Conservation (phyloP, 1,139 yeast species). For the Geotrichum candidum region DNA sequence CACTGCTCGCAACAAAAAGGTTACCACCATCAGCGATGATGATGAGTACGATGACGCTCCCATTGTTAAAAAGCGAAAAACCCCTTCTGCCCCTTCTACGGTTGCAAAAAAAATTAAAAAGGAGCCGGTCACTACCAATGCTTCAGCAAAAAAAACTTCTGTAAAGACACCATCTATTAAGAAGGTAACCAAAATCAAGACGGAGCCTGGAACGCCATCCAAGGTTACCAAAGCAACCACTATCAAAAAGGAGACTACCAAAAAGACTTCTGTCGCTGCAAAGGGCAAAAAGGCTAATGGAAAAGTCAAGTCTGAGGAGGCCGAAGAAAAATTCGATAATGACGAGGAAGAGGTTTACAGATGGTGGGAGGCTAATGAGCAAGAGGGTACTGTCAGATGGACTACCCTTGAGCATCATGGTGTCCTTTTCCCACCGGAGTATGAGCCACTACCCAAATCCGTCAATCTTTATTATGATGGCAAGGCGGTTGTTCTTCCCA, state of each 20-base stretch:
- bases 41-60: constrained; percentile 34
- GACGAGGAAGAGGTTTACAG: constrained; percentile 60
- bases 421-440: constrained; percentile 87
- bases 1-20: constrained; percentile 9
- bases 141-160: constrained; percentile 8
- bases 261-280: constrained; percentile 7
- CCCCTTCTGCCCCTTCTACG: background rate
- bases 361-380: constrained; percentile 67
- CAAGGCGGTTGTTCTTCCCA: constrained; percentile 63
- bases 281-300: constrained; percentile 8
- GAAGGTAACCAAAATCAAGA: constrained; percentile 13
- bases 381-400: constrained; percentile 82
- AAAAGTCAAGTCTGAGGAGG: constrained; percentile 17
- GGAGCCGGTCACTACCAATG: constrained; percentile 6
- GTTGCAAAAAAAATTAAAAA: constrained; percentile 8
- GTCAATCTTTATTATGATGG: constrained; percentile 74
- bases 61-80: constrained; percentile 13
- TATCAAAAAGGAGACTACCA: constrained; percentile 11
- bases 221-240: constrained; percentile 1
- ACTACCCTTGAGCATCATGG: constrained; percentile 80
- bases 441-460: constrained; percentile 77
- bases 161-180: constrained; percentile 9
- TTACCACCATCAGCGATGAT: constrained; percentile 48
- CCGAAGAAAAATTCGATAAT: constrained; percentile 28
- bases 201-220: constrained; percentile 5